phyloP scores from a whole-genome alignment of 2,329 filamentous ascomycete species.

The Claviceps sp. region DNA sequence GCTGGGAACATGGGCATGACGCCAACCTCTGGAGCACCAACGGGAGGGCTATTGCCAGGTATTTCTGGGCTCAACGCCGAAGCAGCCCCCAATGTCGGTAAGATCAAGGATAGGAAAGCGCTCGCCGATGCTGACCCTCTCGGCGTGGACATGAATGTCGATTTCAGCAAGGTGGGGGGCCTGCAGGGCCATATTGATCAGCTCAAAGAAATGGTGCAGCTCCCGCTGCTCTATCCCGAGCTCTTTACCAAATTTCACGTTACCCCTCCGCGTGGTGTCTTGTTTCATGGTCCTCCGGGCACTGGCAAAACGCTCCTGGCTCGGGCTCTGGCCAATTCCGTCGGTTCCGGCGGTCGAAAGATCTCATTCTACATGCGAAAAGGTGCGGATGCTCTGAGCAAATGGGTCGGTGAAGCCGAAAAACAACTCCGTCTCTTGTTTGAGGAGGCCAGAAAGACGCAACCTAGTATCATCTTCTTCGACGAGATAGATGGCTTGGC shows the following conservation, averaged over 20 bases:
- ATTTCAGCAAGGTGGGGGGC: constrained; percentile 89
- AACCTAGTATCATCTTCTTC: constrained; percentile 98
- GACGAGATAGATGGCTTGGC: constrained; percentile 97
- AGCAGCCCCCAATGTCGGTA: constrained; percentile 69
- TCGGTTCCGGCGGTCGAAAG: constrained; percentile 78
- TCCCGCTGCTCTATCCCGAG: constrained; percentile 89
- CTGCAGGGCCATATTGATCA: constrained; percentile 90
- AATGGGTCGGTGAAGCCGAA: constrained; percentile 98
- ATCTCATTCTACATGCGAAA: constrained; percentile 99
- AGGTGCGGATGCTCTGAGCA: constrained; percentile 91
- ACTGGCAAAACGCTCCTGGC: constrained; percentile 97
- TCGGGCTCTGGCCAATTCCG: constrained; percentile 79
- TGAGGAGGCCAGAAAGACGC: constrained; percentile 87
- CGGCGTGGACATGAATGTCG: constrained; percentile 82
- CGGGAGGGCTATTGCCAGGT: constrained; percentile 29
- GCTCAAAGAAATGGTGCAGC: constrained; percentile 95
- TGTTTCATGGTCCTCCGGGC: constrained; percentile 94
- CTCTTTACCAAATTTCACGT: constrained; percentile 86
- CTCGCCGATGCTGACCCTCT: constrained; percentile 89
- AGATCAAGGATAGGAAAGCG: constrained; percentile 83
- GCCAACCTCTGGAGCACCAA: constrained; percentile 35
- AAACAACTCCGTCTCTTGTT: constrained; percentile 87
- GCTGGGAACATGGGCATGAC: constrained; percentile 51
- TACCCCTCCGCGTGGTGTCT: constrained; percentile 82
- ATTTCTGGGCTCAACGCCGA: constrained; percentile 28